Base-by-base conservation (phyloP, 1,284 basidiomycete species). In the Apiotrichum siamense region DNA sequence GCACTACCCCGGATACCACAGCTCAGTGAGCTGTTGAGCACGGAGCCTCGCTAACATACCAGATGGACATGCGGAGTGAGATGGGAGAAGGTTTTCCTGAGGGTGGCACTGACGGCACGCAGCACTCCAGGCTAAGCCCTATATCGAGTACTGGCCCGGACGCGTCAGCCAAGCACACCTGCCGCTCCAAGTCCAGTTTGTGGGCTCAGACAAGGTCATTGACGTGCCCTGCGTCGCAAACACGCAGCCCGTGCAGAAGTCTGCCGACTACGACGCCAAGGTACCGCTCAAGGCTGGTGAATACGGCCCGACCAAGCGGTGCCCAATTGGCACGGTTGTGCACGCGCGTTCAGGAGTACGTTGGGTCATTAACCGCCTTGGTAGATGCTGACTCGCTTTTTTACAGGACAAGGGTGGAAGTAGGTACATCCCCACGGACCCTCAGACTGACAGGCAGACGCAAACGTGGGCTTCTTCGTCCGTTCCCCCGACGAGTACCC, bases 371-470 rank as follows among this genome's bases (percentile, higher is more conserved):
- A n/a, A n/a, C n/a, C n/a, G n/a, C n/a, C n/a, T n/a, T n/a, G n/a
- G n/a, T n/a, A n/a, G n/a, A n/a, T n/a, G n/a, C n/a, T n/a, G n/a
- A n/a, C n/a, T n/a, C n/a, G n/a, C n/a, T n/a, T n/a, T n/a, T n/a
- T n/a, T n/a, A n/a, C n/a, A n/a, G n/a, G 63, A 65, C 47, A 65
- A 65, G 50, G 63, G 57, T 15, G 55, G 55, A 18, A 54, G 48
- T 50, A 41, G 42, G 40, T 38, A 11, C n/a, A n/a, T 17, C 17
- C 31, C 2, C 11, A 17, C 12, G 11, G 7, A 13, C 17, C 11
- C 12, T 11, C 15, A n/a, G 24, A 15, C 9, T 17, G 24, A 29
- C 20, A 4, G n/a, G 23, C 46, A 41, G 25, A 63, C 40, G 58
- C 61, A 18, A 63, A 63, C 33, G 58, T 65, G 15, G 58, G 58